Conservation (phyloP, 352 stramenopile genomes). For the Phytophthora brassicae region DNA sequence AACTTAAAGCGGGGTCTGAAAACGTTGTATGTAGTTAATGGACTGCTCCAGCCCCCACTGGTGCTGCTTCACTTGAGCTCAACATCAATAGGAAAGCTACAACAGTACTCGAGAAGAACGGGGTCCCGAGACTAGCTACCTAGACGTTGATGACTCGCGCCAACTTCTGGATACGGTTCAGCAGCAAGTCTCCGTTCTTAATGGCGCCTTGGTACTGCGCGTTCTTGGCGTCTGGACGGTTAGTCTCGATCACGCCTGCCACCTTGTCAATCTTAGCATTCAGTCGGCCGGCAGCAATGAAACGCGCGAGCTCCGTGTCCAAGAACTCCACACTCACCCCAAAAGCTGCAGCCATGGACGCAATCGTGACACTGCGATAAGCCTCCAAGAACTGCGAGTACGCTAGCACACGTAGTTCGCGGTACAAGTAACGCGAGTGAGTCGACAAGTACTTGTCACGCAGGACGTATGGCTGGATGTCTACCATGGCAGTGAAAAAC, state of each 20-base stretch:
- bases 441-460: slow-evolving; percentile 94
- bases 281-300: slow-evolving; percentile 96
- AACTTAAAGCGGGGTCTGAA: slow-evolving; percentile 4
- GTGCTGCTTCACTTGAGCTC: slow-evolving; percentile 10
- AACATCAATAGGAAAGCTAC: slow-evolving; percentile 14
- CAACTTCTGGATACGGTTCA: slow-evolving; percentile 99
- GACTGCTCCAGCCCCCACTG: not conserved
- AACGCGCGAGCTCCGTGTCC: slow-evolving; percentile 96
- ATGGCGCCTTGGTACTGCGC: slow-evolving; percentile 98
- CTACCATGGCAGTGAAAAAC: slow-evolving; percentile 94
- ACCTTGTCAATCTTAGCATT: slow-evolving; percentile 99
- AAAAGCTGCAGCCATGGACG: slow-evolving; percentile 97
- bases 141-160: slow-evolving; percentile 96
- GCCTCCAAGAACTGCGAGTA: slow-evolving; percentile 99
- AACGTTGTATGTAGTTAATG: slow-evolving; percentile 13
- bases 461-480: slow-evolving; percentile 81
- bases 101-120: slow-evolving; percentile 1
- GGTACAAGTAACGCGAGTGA: slow-evolving; percentile 93
- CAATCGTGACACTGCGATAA: slow-evolving; percentile 96
- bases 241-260: slow-evolving; percentile 98
- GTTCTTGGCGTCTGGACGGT: slow-evolving; percentile 98
- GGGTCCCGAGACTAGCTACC: slow-evolving; percentile 5
- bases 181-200: slow-evolving; percentile 97
- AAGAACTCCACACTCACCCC: slow-evolving; percentile 94
- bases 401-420: slow-evolving; percentile 96